Conservation (phyloP, 73 alveolate species). For the Breviolum minutum region DNA sequence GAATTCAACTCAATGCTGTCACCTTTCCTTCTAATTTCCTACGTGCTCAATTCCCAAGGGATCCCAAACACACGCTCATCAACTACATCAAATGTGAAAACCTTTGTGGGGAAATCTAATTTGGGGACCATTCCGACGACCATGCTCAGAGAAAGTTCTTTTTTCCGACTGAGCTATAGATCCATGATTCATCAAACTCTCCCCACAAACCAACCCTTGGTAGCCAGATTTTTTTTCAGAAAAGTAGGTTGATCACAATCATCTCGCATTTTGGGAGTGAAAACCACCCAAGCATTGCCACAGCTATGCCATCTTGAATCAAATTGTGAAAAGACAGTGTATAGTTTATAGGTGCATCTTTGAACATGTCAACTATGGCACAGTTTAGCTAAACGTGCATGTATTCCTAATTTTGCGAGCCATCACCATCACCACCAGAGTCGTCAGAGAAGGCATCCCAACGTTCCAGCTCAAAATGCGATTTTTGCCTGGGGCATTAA, state of each 20-base stretch:
- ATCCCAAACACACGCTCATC: conserved; percentile 19
- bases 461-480: background rate
- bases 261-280: too few relatives aligned
- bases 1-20: background rate
- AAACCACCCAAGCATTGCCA: too few relatives aligned
- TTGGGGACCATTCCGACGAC: background rate
- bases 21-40: too few relatives aligned
- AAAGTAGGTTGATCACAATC: too few relatives aligned
- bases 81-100: background rate
- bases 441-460: too few relatives aligned
- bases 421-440: too few relatives aligned
- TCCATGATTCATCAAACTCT: background rate
- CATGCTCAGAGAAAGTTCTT: background rate
- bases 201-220: too few relatives aligned
- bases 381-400: too few relatives aligned
- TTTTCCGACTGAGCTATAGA: background rate
- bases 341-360: background rate
- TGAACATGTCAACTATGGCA: background rate
- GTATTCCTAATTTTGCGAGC: background rate
- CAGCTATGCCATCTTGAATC: background rate
- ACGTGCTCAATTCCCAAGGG: background rate
- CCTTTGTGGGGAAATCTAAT: background rate
- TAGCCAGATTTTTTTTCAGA: too few relatives aligned
- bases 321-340: background rate
- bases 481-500: background rate